Percentiles rank a stretch among this genome's conserved stretches.
Conservation (phyloP, 306 rosid species). For the Cyamopsis tetragonoloba region DNA sequence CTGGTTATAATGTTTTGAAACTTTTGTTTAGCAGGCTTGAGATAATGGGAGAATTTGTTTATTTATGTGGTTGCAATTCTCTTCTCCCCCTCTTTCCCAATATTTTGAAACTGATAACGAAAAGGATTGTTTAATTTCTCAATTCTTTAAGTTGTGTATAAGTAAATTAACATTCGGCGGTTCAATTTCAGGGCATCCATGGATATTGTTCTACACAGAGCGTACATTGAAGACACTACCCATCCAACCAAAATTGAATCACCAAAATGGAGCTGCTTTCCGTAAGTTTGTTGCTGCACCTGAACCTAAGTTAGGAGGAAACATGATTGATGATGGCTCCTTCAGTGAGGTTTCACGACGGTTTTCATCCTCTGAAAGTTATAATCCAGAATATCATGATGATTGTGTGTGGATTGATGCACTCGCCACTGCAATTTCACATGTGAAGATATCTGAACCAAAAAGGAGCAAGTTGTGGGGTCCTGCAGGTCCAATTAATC, state of each 20-base stretch:
- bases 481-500: not conserved
- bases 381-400: not conserved
- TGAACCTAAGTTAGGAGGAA: slow-evolving; percentile 26
- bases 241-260: slow-evolving; percentile 37
- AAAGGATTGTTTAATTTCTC: not conserved
- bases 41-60: not conserved
- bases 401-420: slow-evolving; percentile 14
- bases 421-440: slow-evolving; percentile 14
- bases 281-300: slow-evolving; percentile 27
- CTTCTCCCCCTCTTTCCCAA: not conserved
- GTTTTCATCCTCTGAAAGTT: slow-evolving; percentile 3
- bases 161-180: not conserved
- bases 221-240: slow-evolving; percentile 49
- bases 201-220: slow-evolving; percentile 66
- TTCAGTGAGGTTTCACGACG: not conserved
- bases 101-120: not conserved
- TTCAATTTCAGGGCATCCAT: slow-evolving; percentile 64
- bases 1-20: not conserved
- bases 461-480: slow-evolving; percentile 11
- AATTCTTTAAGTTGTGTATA: not conserved
- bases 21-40: not conserved
- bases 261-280: slow-evolving; percentile 32
- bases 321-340: not conserved
- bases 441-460: slow-evolving; percentile 4
- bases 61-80: not conserved